Evolutionary conservation across 2,329 filamentous ascomycete genomes (phyloP), one percentile per base, ranked within the genome.

Genomic region (Hirsutella minnesotensis): DNA sequence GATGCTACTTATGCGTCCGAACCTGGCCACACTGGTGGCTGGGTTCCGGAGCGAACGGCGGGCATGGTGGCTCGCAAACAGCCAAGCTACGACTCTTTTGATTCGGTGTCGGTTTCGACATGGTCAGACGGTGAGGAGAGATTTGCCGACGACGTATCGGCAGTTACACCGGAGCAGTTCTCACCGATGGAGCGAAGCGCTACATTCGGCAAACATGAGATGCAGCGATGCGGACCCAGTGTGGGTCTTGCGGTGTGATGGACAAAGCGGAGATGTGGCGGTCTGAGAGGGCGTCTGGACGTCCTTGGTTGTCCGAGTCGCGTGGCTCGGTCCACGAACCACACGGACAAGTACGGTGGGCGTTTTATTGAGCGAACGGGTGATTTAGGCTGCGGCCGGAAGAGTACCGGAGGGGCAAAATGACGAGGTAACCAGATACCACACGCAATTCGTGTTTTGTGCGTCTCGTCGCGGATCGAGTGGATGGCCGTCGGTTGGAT

Each of bases 1-100:
- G 69, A 69, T 3, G 58, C 77, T 21, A 79, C 33, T 4, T 9
- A 18, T 19, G 33, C 18, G 7, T 3, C 16, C 75, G 38, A 80
- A 78, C 49, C 59, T 58, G 4, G 75, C 75, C 2, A 68, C 60
- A 34, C 72, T 75, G 9, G 57, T 78, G 36, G 73, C 73, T n/a
- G 33, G 33, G 13, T 18, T 5, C 8, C 15, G 9, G 13, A 9
- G 15, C 16, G 7, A n/a, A n/a, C 33, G 16, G 16, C 33, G 9
- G 33, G 70, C 42, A 61, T 77, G 15, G 62, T 65, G 27, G 60
- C 58, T 42, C 50, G 44, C 53, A 55, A 49, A 20, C 57, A 57
- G 40, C 53, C 35, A 24, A 75, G 71, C 51, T 57, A 66, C 41
- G 68, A 69, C 43, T 70, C 68, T 21, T 53, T 63, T 38, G 67